Conservation (phyloP, 2,329 filamentous ascomycete species). For the Sporothrix curviconia region DNA sequence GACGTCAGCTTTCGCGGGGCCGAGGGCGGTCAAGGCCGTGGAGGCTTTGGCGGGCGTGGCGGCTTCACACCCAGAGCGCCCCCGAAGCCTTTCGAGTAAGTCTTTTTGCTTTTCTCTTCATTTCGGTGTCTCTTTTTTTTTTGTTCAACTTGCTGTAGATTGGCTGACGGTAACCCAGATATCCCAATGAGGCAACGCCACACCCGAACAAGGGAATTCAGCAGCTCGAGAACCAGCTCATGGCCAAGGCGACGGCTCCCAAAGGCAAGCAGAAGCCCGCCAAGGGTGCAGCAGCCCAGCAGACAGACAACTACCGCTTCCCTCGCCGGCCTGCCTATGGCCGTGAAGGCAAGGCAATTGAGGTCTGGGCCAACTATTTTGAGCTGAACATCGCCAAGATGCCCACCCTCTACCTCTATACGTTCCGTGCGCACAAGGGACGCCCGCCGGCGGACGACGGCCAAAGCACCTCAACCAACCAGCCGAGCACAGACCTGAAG, state of each 20-base stretch:
- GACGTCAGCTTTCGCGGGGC: slow-evolving; percentile 12
- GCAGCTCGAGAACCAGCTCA: slow-evolving; percentile 22
- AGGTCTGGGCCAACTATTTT: slow-evolving; percentile 52
- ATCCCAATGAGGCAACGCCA: background rate
- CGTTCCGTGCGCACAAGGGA: slow-evolving; percentile 29
- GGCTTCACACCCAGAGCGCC: background rate
- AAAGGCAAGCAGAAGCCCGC: background rate
- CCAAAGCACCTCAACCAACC: slow-evolving; percentile 16
- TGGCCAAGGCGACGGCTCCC: background rate
- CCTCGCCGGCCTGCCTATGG: slow-evolving; percentile 46
- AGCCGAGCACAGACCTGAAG: slow-evolving; percentile 9
- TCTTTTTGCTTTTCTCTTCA: background rate
- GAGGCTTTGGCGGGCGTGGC: slow-evolving; percentile 7
- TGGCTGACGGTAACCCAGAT: too few species aligned
- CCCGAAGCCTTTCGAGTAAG: slow-evolving; percentile 7
- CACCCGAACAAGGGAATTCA: slow-evolving; percentile 27
- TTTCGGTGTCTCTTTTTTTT: background rate
- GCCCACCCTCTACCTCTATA: slow-evolving; percentile 39
- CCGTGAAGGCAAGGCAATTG: slow-evolving; percentile 32
- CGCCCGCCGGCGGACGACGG: slow-evolving; percentile 18
- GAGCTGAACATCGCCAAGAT: slow-evolving; percentile 32
- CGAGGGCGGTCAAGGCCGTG: slow-evolving; percentile 18
- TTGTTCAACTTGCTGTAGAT: background rate
- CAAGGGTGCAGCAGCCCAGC: background rate
- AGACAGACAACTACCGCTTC: slow-evolving; percentile 22